phyloP scores from a whole-genome alignment of 73 alveolate species.

The Tetrahymena malaccensis region DNA sequence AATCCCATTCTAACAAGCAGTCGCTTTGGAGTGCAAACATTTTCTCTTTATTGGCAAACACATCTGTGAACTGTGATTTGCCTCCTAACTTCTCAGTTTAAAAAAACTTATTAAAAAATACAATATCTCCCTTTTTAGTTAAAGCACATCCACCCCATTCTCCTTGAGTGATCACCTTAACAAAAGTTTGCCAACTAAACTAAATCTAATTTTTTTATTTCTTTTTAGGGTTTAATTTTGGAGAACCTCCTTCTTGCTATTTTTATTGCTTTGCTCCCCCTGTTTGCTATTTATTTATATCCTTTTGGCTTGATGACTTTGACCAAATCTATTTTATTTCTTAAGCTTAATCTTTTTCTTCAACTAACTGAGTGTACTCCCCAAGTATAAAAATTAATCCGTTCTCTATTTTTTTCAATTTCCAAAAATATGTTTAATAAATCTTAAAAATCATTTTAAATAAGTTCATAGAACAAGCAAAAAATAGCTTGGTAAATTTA shows the following conservation, averaged over 20 bases:
- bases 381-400: neutral
- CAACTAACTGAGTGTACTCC: neutral
- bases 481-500: too few species aligned
- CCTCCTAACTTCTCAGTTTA: neutral
- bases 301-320: neutral
- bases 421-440: neutral
- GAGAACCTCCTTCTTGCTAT: neutral
- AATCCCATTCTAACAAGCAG: neutral
- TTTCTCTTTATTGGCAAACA: neutral
- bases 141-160: neutral
- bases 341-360: neutral
- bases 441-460: neutral
- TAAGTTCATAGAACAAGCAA: too few species aligned
- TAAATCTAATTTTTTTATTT: neutral
- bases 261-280: neutral
- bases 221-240: neutral
- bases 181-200: neutral
- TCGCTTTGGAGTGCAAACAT: neutral
- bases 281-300: neutral
- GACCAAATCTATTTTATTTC: neutral
- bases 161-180: neutral
- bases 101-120: neutral
- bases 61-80: neutral
- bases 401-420: neutral
- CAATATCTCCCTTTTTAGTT: neutral